Percentiles rank a stretch among this genome's conserved stretches.
Evolutionary conservation across 371 early-diverging fungal species (phyloP).

Genomic region (Blakeslea trispora): DNA sequence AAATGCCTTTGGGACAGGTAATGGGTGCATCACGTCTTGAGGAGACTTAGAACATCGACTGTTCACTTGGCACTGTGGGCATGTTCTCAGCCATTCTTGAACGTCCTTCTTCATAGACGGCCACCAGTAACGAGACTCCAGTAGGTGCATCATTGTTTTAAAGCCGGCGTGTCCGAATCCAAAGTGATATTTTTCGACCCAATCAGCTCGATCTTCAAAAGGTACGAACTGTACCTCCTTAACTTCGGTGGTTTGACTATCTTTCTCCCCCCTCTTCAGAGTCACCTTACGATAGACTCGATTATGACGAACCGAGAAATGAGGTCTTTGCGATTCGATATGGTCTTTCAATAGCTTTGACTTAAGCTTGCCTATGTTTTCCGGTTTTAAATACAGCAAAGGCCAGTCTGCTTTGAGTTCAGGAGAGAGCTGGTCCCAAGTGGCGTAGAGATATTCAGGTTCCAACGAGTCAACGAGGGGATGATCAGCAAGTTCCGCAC

Average conservation of each 20-base stretch:
- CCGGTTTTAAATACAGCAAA: too few relatives aligned
- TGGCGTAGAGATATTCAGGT: too few relatives aligned
- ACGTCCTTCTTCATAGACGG: slow-evolving; percentile 4
- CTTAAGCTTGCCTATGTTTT: too few relatives aligned
- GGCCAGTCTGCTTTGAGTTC: too few relatives aligned
- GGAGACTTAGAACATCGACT: neutral
- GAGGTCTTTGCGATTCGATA: too few relatives aligned
- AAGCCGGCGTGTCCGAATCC: slow-evolving; percentile 18
- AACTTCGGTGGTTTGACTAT: too few relatives aligned
- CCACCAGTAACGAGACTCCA: slow-evolving; percentile 5
- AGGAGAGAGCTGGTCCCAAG: too few relatives aligned
- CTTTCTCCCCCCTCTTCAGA: neutral
- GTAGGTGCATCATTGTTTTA: slow-evolving; percentile 5
- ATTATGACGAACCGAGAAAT: too few relatives aligned
- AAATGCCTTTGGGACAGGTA: slow-evolving; percentile 12
- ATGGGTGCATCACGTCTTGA: slow-evolving; percentile 12
- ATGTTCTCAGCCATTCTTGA: slow-evolving; percentile 15
- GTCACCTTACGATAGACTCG: neutral
- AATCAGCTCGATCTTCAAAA: slow-evolving; percentile 8
- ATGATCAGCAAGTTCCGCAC: too few relatives aligned
- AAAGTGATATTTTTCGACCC: slow-evolving; percentile 9
- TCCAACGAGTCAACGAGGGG: too few relatives aligned
- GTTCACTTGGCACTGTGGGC: slow-evolving; percentile 1
- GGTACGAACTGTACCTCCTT: neutral
- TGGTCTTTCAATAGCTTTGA: too few relatives aligned